phyloP scores from a whole-genome alignment of 1,284 basidiomycete species.

The Ustilago trichophora region DNA sequence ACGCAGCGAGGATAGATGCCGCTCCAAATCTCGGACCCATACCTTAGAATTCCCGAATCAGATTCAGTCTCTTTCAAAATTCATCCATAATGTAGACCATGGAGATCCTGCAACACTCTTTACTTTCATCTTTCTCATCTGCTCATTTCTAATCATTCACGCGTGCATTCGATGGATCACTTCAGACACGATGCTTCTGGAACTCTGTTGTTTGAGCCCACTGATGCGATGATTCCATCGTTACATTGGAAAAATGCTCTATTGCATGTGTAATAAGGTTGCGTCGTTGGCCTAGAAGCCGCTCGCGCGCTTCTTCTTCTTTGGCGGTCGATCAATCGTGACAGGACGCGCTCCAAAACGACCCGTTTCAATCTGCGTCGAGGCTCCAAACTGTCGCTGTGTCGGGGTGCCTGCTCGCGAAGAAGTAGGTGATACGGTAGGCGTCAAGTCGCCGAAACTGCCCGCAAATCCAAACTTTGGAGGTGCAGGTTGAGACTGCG shows the following conservation, averaged over 20 bases:
- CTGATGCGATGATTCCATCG: too few relatives aligned
- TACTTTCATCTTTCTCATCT: too few relatives aligned
- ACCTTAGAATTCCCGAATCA: too few relatives aligned
- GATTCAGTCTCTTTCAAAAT: too few relatives aligned
- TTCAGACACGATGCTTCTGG: too few relatives aligned
- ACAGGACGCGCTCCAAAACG: conserved; percentile 28
- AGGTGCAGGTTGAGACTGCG: conserved; percentile 15
- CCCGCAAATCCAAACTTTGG: conserved; percentile 17
- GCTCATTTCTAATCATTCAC: too few relatives aligned
- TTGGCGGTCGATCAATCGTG: conserved; percentile 8
- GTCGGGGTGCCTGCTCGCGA: conserved; percentile 18
- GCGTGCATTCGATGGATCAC: too few relatives aligned
- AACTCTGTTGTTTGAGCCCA: too few relatives aligned
- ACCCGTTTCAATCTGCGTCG: conserved; percentile 40
- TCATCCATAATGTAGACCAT: too few relatives aligned
- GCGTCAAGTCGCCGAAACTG: conserved; percentile 29
- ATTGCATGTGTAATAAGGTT: too few relatives aligned
- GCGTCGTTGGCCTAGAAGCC: conserved; percentile 16
- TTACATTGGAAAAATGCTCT: too few relatives aligned
- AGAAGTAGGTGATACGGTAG: conserved; percentile 20
- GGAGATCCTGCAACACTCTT: too few relatives aligned
- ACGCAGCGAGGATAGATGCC: conserved; percentile 44
- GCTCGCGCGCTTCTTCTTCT: conserved; percentile 40
- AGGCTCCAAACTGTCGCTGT: conserved; percentile 4
- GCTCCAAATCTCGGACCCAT: neutral